Evolutionary conservation across 2,329 filamentous ascomycete genomes (phyloP), one percentile per base, ranked within the genome.

Genomic region (Ophiobolus disseminans): DNA sequence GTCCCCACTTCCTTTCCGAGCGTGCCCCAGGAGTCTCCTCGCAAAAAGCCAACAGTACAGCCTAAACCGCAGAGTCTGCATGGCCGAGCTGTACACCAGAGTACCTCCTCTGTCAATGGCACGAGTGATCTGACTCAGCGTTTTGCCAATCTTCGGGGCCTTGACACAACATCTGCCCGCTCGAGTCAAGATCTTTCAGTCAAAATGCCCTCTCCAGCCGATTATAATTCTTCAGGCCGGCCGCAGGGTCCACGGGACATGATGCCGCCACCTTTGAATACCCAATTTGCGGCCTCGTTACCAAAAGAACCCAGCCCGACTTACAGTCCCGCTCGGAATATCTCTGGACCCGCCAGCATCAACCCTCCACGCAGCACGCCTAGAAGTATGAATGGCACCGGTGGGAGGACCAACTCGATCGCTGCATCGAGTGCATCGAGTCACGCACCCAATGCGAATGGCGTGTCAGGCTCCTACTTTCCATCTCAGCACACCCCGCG

Each of bases 251-350:
- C 83, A 17, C 77, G 83, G 50, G 76, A 78, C 9, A 84, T 85
- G 79, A 80, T 80, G 4, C 57, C 69, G 4, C 65, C 72, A 14
- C 76, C 78, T 2, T 60, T 85, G 1, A 76, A 82, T 37, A 82
- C 76, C 20, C 68, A 72, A n/a, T 55, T 80, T n/a, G 68, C 83
- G 6, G 78, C 82, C 9, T 78, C 78, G 13, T 75, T 91, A 63
- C 88, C 88, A 9, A 88, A 88, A 66, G 74, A 87, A 36, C 89
- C 89, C 1, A 87, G 86, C 62, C 87, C 89, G 6, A 89, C 89
- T 3, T 92, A 91, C 65, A 91, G 86, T 60, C 89, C 89, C n/a
- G 86, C 86, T 1, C 81, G 88, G 25, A 89, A 89, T 21, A 88
- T 85, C 46, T 78, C 87, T 4, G 85, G 86, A 3, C 84, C 82